Conservation (phyloP, 2,329 filamentous ascomycete species). For the Curvularia sp. region DNA sequence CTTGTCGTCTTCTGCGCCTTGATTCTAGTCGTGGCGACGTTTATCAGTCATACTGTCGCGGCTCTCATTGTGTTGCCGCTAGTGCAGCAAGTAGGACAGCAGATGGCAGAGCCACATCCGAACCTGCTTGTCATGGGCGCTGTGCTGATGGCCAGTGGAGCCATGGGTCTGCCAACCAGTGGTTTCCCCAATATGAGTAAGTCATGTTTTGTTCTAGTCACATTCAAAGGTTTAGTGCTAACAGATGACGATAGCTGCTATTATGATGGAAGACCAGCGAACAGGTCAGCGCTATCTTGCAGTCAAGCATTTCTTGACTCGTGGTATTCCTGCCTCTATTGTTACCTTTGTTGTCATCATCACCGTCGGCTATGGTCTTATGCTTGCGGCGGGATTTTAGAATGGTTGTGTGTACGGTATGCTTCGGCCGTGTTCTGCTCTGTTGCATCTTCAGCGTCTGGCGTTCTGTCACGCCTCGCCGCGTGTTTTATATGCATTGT, state of each 20-base stretch:
- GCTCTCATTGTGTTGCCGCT: conserved; percentile 93
- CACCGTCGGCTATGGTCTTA: conserved; percentile 88
- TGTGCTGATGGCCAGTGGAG: conserved; percentile 96
- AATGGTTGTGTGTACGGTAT: not conserved
- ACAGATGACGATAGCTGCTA: conserved; percentile 70
- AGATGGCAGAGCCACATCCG: conserved; percentile 87
- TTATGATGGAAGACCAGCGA: conserved; percentile 96
- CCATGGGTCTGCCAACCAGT: conserved; percentile 93
- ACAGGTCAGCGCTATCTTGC: conserved; percentile 90
- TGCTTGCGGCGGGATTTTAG: conserved; percentile 77
- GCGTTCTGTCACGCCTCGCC: not conserved
- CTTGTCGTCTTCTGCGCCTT: conserved; percentile 83
- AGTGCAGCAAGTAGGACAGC: conserved; percentile 81
- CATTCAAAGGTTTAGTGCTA: conserved; percentile 14
- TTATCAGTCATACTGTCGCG: conserved; percentile 97
- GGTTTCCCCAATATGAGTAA: conserved; percentile 99
- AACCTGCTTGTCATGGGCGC: conserved; percentile 95
- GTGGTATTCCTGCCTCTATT: conserved; percentile 88
- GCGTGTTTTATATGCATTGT: not conserved
- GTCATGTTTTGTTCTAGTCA: conserved; percentile 52
- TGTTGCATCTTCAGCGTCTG: not conserved
- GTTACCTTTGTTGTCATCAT: conserved; percentile 83
- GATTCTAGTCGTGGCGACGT: conserved; percentile 92
- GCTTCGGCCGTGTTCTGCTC: not conserved
- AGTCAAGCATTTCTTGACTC: conserved; percentile 92